Conservation (phyloP, 176 grass and related monocot genomes). For the Poa pratensis region DNA sequence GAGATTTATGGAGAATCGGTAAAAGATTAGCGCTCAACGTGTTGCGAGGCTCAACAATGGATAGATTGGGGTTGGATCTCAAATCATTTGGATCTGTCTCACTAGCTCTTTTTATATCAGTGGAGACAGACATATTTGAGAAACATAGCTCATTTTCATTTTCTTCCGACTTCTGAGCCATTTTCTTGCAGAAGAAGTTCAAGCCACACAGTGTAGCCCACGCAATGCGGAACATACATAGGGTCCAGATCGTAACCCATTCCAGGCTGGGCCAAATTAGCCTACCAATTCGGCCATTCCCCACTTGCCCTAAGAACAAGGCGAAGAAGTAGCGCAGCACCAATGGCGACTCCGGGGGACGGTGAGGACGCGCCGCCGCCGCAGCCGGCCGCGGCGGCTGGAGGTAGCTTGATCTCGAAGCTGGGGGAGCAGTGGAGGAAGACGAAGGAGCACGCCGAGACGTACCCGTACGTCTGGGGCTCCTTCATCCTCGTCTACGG, state of each 20-base stretch:
- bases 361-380: slow-evolving; percentile 35
- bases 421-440: slow-evolving; percentile 66
- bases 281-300: neutral
- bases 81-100: too few species aligned
- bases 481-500: slow-evolving; percentile 98
- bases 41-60: too few species aligned
- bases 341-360: slow-evolving; percentile 55
- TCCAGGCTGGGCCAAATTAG: neutral
- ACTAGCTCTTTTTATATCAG: too few species aligned
- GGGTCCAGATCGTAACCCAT: neutral
- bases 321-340: neutral
- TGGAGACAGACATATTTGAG: too few species aligned
- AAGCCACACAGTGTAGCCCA: neutral
- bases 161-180: too few species aligned
- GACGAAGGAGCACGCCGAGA: slow-evolving; percentile 95
- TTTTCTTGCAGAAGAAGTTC: too few species aligned
- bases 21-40: too few species aligned
- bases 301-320: slow-evolving; percentile 37
- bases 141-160: too few species aligned
- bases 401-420: slow-evolving; percentile 48
- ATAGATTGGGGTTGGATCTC: too few species aligned
- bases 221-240: neutral
- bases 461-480: slow-evolving; percentile 93
- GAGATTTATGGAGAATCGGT: too few species aligned
- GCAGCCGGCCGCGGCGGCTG: neutral